phyloP scores from a whole-genome alignment of 2,329 filamentous ascomycete genomes.

The Cercospora sp. region DNA sequence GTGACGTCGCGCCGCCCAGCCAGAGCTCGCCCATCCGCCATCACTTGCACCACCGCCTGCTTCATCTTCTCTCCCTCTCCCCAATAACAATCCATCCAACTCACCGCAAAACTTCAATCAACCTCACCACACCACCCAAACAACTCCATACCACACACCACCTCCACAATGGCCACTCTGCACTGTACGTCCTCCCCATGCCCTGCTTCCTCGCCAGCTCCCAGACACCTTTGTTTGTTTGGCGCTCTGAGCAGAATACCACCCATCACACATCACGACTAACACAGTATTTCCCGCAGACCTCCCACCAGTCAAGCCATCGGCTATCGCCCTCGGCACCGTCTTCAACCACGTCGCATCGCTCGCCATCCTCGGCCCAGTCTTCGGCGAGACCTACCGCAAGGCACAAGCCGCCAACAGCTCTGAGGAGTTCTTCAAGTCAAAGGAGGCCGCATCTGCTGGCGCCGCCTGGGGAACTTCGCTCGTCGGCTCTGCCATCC shows the following conservation, averaged over 20 bases:
- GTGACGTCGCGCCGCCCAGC: constrained; percentile 5
- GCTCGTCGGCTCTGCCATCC: constrained; percentile 78
- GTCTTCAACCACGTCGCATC: constrained; percentile 93
- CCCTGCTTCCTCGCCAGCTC: neutral
- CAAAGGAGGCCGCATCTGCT: constrained; percentile 85
- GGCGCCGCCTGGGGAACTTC: constrained; percentile 89
- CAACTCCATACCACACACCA: neutral
- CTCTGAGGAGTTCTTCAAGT: constrained; percentile 94
- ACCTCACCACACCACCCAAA: neutral
- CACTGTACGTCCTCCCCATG: neutral
- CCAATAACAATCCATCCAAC: neutral
- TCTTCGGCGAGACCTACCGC: constrained; percentile 94
- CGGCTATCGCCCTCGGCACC: constrained; percentile 93
- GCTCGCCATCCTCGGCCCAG: constrained; percentile 79
- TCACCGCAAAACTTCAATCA: neutral
- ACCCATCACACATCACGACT: constrained; percentile 15
- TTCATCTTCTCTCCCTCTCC: constrained; percentile 4
- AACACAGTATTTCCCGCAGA: constrained; percentile 46
- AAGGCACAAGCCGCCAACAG: constrained; percentile 87
- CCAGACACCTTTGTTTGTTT: constrained; percentile 8
- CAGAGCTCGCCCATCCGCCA: neutral
- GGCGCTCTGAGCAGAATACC: neutral
- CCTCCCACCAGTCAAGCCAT: constrained; percentile 88
- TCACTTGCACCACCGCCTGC: neutral
- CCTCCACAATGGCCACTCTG: constrained; percentile 8